Base-by-base conservation (phyloP, 208 protist species). In the Wallacemonas sp. region DNA sequence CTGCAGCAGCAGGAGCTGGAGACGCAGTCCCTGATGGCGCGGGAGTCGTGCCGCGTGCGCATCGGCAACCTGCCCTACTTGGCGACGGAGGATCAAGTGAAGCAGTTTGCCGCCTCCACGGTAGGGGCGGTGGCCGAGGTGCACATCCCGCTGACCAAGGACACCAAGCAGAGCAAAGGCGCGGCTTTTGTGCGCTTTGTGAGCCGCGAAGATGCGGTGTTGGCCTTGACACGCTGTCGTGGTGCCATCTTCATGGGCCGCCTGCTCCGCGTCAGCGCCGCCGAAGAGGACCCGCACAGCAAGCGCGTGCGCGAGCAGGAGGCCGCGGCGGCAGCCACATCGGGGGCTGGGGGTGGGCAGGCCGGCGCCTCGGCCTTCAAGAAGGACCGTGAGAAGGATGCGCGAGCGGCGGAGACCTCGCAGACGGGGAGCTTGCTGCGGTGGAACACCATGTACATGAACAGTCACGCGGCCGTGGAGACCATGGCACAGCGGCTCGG, bases 11-110 rank as follows among this genome's bases (percentile, higher is more conserved):
- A 29, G 16, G 26, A 36, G 2, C 22, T 45, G 2, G 38, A 45
- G n/a, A 33, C 72, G 39, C 65, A 82, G 52, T 74, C 79, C 25
- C 82, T 76, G 20, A 68, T 87, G 33, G 85, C 87, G 7, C 77
- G 67, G 2, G 80, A 96, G 42, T 86, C 87, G 4, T 89, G 89
- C 23, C 91, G 98, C n/a, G 67, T 99, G 23, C 97, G 96, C 38
- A 68, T 99, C 14, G 79, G 84, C 50, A 99, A 99, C 81, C 77
- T 99, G n/a, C 78, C 97, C 0, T 99, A 93, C 80, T 72, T 80
- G n/a, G 84, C 88, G 4, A 98, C 84, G 2, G 97, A 99, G 69
- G 92, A 98, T 2, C 93, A 99, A 42, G 70, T 99, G 18, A 81
- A 90, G 62, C 76, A 96, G 74, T 95, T 93, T 63, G 77, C 84